Evolutionary conservation across 2,329 filamentous ascomycete species (phyloP).

Genomic region (Fusarium anthophilum): DNA sequence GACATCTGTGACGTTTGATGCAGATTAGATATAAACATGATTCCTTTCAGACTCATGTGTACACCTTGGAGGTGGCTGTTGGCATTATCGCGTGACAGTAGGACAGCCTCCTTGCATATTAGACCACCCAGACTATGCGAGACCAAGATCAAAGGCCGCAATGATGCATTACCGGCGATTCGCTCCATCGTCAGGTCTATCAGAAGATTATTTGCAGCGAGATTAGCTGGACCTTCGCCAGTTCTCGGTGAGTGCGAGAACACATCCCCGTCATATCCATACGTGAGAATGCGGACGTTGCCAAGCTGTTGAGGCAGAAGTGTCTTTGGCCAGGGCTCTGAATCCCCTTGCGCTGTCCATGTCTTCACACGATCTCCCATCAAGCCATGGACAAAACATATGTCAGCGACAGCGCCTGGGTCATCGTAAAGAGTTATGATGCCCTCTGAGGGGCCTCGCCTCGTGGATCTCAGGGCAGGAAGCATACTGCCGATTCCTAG

Average conservation of each 20-base stretch:
- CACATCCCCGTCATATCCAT: accelerated
- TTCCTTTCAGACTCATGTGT: background rate
- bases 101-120: accelerated
- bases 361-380: background rate
- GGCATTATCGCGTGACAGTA: background rate
- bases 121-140: accelerated
- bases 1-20: accelerated
- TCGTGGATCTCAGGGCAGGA: background rate
- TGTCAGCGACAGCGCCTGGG: accelerated
- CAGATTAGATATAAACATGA: background rate
- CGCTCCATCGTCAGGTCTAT: background rate
- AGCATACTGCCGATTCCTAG: accelerated
- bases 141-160: background rate
- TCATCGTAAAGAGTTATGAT: background rate
- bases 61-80: background rate
- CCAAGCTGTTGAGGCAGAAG: background rate
- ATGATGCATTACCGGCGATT: background rate
- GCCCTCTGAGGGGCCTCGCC: background rate
- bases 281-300: background rate
- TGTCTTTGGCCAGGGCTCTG: background rate
- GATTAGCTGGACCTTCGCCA: accelerated
- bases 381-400: background rate
- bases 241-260: background rate
- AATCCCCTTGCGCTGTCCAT: background rate
- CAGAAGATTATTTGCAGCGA: background rate